Conservation (phyloP, 2,329 filamentous ascomycete genomes). For the Fusarium neocosmosporiellum region DNA sequence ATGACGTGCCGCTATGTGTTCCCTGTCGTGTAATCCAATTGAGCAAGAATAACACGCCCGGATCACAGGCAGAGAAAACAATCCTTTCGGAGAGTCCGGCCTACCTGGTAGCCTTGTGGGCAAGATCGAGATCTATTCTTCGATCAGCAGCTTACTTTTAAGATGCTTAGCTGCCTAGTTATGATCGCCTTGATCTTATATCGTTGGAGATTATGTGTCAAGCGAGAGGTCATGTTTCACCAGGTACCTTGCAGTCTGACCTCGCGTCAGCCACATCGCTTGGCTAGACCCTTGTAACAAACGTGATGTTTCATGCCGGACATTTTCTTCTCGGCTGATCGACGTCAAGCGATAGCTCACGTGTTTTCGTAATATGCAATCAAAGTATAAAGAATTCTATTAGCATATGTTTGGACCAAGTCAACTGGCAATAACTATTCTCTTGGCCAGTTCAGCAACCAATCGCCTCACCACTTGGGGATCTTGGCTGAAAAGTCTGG, state of each 20-base stretch:
- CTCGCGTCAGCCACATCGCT: neutral
- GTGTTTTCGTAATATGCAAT: neutral
- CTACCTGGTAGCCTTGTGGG: neutral
- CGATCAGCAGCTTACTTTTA: neutral
- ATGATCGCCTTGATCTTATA: neutral
- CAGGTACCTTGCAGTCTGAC: neutral
- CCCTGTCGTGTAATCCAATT: neutral
- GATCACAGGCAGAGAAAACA: neutral
- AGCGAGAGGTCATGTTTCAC: neutral
- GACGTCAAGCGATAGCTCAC: neutral
- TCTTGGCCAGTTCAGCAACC: neutral
- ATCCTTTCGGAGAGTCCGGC: neutral
- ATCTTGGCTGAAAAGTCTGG: conserved; percentile 49
- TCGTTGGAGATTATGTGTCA: neutral
- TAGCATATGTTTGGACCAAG: neutral
- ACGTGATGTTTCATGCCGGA: neutral
- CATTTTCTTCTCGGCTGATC: neutral
- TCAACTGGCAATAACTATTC: neutral
- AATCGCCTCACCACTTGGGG: conserved; percentile 45
- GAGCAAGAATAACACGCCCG: neutral
- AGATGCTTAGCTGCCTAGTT: neutral
- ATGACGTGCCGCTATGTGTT: neutral
- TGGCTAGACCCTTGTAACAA: neutral
- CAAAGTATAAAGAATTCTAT: neutral
- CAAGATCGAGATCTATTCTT: neutral